Base-by-base conservation (phyloP, 2,329 filamentous ascomycete genomes). In the Penicillium sp. region DNA sequence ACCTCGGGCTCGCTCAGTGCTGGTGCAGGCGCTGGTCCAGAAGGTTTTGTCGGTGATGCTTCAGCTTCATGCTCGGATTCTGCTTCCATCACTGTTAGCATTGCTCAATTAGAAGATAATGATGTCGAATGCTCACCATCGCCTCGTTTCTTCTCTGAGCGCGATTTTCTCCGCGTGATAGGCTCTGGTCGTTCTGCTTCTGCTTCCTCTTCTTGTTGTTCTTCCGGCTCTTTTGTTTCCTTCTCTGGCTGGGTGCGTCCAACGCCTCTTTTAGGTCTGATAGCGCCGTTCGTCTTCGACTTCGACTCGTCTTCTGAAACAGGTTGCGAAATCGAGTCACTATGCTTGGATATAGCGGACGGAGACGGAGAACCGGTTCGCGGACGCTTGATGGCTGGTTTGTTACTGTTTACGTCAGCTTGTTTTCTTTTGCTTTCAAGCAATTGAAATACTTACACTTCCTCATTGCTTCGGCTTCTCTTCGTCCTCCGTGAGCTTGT, bases 381-480 rank as follows among this genome's bases (percentile, higher is more conserved):
- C 70, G 91, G 91, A 63, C 93, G 83, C 76, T 97, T 97, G 49
- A 83, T 74, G 59, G 80, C 83, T 61, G 86, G 82, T 58, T 83
- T 85, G 68, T 87, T 87, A 64, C 91, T 96, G 65, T 60, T 57
- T 52, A 53, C 62, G 73, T 69, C 61, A 72, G 63, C 58, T 43
- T 53, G 51, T 53, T 52, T 56, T 58, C 59, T 66, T 64, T 66
- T 56, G 52, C 56, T 16, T 3, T 21, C 9, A 47, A 38, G 63
- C 52, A 35, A 55, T 60, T 24, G 28, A 20, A 33, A 23, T 3
- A 20, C 91, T 74, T 81, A 97, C 93, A 96, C 90, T 82, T 97
- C 91, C 68, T 91, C 96, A 60, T 94, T 91, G 66, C 94, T 96
- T 60, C 93, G 84, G 60, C 86, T 87, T 66, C 94, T 82, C 77